Base-by-base conservation (phyloP, 1,139 yeast genomes). In the Spencermartinsiella ligniputridi region DNA sequence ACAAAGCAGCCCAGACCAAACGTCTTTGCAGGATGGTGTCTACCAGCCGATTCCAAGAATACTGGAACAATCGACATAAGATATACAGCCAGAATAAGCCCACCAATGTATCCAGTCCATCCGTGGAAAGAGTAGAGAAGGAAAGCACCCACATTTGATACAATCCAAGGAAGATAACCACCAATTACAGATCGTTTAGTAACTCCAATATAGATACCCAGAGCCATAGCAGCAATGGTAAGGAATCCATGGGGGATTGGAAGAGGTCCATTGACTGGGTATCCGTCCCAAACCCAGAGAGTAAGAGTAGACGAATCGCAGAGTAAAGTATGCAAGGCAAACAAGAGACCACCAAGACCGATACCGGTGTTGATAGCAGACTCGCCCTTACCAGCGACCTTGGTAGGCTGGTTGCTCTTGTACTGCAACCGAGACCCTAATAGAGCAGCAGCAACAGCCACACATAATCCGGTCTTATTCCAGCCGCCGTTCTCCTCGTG, bases 201-300 rank as follows among this genome's bases (percentile, higher is more conserved):
- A 43, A 62, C 67, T 2, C 81, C 79, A 24, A 71, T 47, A 52
- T 71, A 74, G 3, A 78, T 65, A 36, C 95, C 97, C 4, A 74
- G 44, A 8, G 76, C 66, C 71, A 85, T 73, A 3, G 79, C 76
- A 4, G 71, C 66, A 49, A 88, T 72, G 29, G 88, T 79, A 19
- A 63, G 47, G 20, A 84, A 59, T 39, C 95, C 95, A 60, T 94
- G 95, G 29, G 96, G 95, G 50, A 90, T 81, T 11, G 96, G 89
- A 27, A 87, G 72, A 11, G 97, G 97, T 0, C 97, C 97, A 9
- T 71, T 70, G 15, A 87, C 71, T 39, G 96, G 96, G 62, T 74
- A 92, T 1, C 98, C 98, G 52, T 83, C 86, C 97, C 97, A 92
- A 12, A 81, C 80, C 97, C 97, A 92, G 41, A 83, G 72, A 15